A percentile compares a stretch with the other conserved stretches of the same genome.
Conservation (phyloP, 441 rosid species). For the Corymbia calophylla region DNA sequence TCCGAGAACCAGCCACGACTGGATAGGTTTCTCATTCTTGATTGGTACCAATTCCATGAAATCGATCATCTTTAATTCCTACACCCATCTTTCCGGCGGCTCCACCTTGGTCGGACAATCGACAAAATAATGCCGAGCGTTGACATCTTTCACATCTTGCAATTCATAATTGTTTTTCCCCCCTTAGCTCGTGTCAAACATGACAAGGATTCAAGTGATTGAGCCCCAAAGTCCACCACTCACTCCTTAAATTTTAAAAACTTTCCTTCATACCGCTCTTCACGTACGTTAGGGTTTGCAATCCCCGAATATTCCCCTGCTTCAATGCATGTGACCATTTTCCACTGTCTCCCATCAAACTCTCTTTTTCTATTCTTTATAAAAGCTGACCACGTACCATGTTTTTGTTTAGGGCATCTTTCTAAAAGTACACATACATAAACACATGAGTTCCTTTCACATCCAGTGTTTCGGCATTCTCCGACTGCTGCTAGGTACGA, state of each 20-base stretch:
- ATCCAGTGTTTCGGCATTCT: background rate
- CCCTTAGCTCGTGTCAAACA: background rate
- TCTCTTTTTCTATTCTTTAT: background rate
- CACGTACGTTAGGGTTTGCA: background rate
- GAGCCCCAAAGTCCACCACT: background rate
- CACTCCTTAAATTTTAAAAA: background rate
- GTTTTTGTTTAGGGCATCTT: background rate
- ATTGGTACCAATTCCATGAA: background rate
- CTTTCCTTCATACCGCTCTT: background rate
- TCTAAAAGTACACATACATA: background rate
- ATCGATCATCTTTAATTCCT: background rate
- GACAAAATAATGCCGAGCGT: background rate
- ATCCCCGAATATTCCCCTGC: background rate
- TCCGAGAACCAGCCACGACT: background rate
- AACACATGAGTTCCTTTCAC: background rate
- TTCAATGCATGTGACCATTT: background rate
- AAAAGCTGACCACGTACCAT: background rate
- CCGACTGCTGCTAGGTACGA: background rate
- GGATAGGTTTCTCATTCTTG: background rate
- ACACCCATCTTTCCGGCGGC: background rate
- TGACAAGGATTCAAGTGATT: background rate
- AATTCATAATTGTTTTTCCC: background rate
- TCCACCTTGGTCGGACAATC: background rate
- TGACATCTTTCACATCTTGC: background rate
- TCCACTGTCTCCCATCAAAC: background rate